A percentile compares a stretch with the other conserved stretches of the same genome.
Evolutionary conservation across 208 protist species (phyloP).

Genomic region (Wallacemonas sp.): DNA sequence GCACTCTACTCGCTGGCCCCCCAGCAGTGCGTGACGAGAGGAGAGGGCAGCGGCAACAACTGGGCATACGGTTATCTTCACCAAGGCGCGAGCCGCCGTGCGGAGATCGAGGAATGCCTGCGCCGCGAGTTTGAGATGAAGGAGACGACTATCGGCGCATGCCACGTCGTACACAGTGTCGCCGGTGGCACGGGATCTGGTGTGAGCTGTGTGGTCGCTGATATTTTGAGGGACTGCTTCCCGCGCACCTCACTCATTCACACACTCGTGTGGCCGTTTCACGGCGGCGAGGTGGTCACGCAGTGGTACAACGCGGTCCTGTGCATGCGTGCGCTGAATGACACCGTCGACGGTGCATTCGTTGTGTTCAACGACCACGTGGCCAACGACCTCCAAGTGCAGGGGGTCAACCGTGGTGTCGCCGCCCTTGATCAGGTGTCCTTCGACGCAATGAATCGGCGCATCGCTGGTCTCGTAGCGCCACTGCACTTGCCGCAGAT

Average conservation of each 20-base stretch:
- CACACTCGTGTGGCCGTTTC: constrained; percentile 78
- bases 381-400: constrained; percentile 18
- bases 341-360: constrained; percentile 64
- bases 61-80: constrained; percentile 87
- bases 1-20: constrained; percentile 41
- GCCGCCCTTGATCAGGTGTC: constrained; percentile 26
- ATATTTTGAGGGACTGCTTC: constrained; percentile 62
- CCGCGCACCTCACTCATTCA: constrained; percentile 55
- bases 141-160: constrained; percentile 45
- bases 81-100: constrained; percentile 52
- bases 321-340: constrained; percentile 47
- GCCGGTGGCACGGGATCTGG: constrained; percentile 91
- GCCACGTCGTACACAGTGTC: constrained; percentile 83
- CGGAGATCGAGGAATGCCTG: constrained; percentile 65
- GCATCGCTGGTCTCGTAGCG: constrained; percentile 40
- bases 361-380: constrained; percentile 68
- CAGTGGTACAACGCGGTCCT: constrained; percentile 89
- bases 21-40: constrained; percentile 68
- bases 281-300: constrained; percentile 77
- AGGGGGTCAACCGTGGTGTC: constrained; percentile 13
- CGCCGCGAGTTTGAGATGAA: constrained; percentile 68
- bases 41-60: constrained; percentile 88
- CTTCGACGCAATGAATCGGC: constrained; percentile 43
- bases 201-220: constrained; percentile 76
- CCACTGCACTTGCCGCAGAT: constrained; percentile 66